phyloP scores from a whole-genome alignment of 257 asterid genomes.

The Scutellaria barbata region DNA sequence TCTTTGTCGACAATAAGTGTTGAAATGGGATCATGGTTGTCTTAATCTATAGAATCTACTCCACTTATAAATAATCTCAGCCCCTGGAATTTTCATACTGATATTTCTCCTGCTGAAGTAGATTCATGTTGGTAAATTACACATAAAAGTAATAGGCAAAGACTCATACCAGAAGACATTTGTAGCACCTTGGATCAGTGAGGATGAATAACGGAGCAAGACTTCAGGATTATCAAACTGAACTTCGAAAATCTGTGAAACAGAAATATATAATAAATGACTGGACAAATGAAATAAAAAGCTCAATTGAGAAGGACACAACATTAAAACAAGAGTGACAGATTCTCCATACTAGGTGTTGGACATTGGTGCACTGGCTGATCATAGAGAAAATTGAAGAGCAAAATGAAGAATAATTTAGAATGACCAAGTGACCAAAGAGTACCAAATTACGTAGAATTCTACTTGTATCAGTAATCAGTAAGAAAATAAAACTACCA shows the following conservation, averaged over 20 bases:
- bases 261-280: constrained; percentile 9
- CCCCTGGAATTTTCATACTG: neutral
- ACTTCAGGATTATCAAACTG: constrained; percentile 69
- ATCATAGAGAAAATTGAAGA: constrained; percentile 1
- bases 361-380: neutral
- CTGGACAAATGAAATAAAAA: neutral
- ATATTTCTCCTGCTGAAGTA: neutral
- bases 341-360: neutral
- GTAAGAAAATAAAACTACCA: neutral
- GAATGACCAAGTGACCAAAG: neutral
- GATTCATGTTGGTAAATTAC: constrained; percentile 21
- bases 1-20: neutral
- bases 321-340: neutral
- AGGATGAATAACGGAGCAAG: constrained; percentile 76
- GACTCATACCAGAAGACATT: constrained; percentile 86
- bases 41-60: neutral
- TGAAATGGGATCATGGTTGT: neutral
- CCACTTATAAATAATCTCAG: neutral
- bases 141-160: constrained; percentile 24
- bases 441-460: too few relatives aligned
- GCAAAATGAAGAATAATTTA: neutral
- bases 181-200: constrained; percentile 87
- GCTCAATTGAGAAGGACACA: constrained; percentile 13
- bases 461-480: too few relatives aligned
- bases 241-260: constrained; percentile 73